phyloP scores from a whole-genome alignment of 2,329 filamentous ascomycete genomes.

The Didymella arachidicola region DNA sequence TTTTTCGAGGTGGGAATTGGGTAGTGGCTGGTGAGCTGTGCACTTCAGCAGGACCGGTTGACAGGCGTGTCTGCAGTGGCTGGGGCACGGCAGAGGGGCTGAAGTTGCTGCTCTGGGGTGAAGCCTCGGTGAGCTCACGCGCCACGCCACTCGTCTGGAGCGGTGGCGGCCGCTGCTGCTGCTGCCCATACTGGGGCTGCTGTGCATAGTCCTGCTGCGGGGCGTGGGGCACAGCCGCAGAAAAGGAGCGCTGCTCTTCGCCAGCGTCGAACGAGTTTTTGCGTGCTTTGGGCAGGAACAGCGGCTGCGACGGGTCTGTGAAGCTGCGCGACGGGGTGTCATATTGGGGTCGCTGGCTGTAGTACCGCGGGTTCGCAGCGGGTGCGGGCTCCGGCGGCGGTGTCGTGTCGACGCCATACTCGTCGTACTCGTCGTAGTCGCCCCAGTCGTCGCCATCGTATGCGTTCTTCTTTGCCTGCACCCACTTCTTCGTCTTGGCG shows the following conservation, averaged over 20 bases:
- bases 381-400: conserved; percentile 51
- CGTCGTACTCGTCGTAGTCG: conserved; percentile 65
- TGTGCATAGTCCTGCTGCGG: conserved; percentile 26
- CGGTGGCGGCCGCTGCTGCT: conserved; percentile 14
- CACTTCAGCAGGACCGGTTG: conserved; percentile 48
- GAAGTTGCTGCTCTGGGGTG: conserved; percentile 58
- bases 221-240: conserved; percentile 39
- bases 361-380: conserved; percentile 56
- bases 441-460: conserved; percentile 98
- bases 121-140: conserved; percentile 44
- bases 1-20: conserved; percentile 67
- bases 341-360: conserved; percentile 38
- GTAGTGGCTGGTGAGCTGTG: conserved; percentile 42
- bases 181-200: conserved; percentile 17
- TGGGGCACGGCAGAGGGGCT: conserved; percentile 62
- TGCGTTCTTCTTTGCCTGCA: conserved; percentile 82
- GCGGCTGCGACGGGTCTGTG: conserved; percentile 51
- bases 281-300: conserved; percentile 39
- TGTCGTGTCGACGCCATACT: conserved; percentile 61
- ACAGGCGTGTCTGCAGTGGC: conserved; percentile 56
- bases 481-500: conserved; percentile 93
- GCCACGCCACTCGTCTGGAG: conserved; percentile 40
- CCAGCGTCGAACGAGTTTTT: conserved; percentile 63
- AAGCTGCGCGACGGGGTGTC: conserved; percentile 47
- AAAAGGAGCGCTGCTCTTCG: conserved; percentile 62